These are phyloP conservation scores for Starmerella gropengiesseri DNA, from an alignment of 805 yeast genomes.

Conservation along the genomic window DNA sequence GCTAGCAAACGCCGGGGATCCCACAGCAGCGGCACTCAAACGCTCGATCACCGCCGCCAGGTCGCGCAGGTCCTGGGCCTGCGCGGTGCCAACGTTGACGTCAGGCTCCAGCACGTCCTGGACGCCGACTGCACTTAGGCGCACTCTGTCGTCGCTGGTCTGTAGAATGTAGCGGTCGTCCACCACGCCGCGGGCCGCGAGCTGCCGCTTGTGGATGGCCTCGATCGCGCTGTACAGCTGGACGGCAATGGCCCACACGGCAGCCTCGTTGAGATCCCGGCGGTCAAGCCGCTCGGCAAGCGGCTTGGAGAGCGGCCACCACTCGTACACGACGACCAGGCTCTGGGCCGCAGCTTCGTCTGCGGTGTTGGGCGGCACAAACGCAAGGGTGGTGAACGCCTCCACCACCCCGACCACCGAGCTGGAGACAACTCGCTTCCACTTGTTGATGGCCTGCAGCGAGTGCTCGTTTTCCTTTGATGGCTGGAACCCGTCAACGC, in stretches of 20 bases:
- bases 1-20: constrained; percentile 20
- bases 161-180: constrained; percentile 61
- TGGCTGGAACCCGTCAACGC: constrained; percentile 51
- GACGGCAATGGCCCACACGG: constrained; percentile 63
- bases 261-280: constrained; percentile 34
- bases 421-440: constrained; percentile 48
- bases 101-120: constrained; percentile 46
- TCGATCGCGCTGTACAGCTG: constrained; percentile 64
- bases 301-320: constrained; percentile 65
- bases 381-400: constrained; percentile 77
- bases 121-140: constrained; percentile 61
- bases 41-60: constrained; percentile 54
- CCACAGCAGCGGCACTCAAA: constrained; percentile 32
- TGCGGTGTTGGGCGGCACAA: constrained; percentile 27
- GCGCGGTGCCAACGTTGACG: constrained; percentile 29
- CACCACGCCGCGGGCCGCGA: constrained; percentile 46
- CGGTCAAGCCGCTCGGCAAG: constrained; percentile 48
- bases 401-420: constrained; percentile 61
- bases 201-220: constrained; percentile 52
- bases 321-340: constrained; percentile 71
- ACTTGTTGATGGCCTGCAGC: constrained; percentile 49
- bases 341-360: constrained; percentile 7
- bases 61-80: constrained; percentile 44
- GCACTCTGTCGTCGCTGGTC: constrained; percentile 58
- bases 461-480: constrained; percentile 41